Evolutionary conservation across 2,329 filamentous ascomycete species (phyloP).

Genomic region (Arthrinium puccinioides): DNA sequence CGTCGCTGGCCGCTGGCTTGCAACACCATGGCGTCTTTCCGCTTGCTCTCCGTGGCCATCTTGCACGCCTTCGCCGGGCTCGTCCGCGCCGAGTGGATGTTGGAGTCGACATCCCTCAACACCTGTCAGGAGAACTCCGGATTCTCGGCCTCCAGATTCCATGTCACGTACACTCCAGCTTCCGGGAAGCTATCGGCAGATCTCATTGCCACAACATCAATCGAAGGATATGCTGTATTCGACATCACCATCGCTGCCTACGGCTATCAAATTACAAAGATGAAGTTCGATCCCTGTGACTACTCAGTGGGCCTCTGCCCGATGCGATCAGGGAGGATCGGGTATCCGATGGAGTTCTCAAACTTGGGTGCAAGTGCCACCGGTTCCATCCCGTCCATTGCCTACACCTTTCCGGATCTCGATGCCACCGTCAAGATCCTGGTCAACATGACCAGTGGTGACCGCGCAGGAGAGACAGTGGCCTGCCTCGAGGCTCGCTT

Average conservation of each 20-base stretch:
- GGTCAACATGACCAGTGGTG: constrained; percentile 62
- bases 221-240: constrained; percentile 67
- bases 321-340: constrained; percentile 62
- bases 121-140: constrained; percentile 69
- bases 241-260: constrained; percentile 66
- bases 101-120: constrained; percentile 54
- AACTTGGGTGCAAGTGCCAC: constrained; percentile 59
- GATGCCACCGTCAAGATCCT: constrained; percentile 78
- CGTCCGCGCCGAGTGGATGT: constrained; percentile 13
- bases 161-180: constrained; percentile 61
- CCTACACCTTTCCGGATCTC: constrained; percentile 84
- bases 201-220: constrained; percentile 65
- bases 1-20: too few species aligned
- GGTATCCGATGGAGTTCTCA: constrained; percentile 34
- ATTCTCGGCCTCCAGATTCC: constrained; percentile 75
- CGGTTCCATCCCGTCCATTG: constrained; percentile 67
- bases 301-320: constrained; percentile 67
- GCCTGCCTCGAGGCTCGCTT: constrained; percentile 84
- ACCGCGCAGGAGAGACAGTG: constrained; percentile 36
- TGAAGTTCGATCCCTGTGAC: constrained; percentile 63
- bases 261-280: constrained; percentile 57
- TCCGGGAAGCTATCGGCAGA: constrained; percentile 60
- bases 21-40: too few species aligned
- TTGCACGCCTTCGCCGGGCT: too few species aligned
- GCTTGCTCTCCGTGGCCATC: too few species aligned